Percentiles rank a stretch among this genome's conserved stretches.
Evolutionary conservation across 148 eudicot genomes (phyloP).

Genomic region (Rhododendron molle): DNA sequence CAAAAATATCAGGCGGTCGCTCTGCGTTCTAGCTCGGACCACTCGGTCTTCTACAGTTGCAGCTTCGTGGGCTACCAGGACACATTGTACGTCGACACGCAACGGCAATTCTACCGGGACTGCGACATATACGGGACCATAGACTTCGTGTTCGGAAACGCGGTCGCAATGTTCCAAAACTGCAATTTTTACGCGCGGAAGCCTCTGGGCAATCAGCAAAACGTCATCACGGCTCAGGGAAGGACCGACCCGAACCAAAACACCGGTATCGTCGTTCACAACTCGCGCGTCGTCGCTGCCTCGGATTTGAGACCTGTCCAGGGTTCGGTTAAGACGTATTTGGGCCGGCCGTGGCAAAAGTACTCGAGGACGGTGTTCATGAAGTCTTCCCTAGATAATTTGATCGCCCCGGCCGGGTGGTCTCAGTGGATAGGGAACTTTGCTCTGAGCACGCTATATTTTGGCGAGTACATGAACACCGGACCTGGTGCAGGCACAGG

Average conservation of each 20-base stretch:
- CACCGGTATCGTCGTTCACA: constrained; percentile 21
- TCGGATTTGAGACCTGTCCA: constrained; percentile 16
- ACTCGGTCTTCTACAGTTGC: constrained; percentile 27
- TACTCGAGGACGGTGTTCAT: constrained; percentile 47
- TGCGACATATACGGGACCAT: constrained; percentile 24
- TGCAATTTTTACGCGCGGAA: constrained; percentile 19
- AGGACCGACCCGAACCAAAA: constrained; percentile 18
- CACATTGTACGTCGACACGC: constrained; percentile 19
- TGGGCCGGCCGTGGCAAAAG: constrained; percentile 50
- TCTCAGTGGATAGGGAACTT: constrained; percentile 41
- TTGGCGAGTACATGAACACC: constrained; percentile 50
- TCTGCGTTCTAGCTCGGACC: constrained; percentile 22
- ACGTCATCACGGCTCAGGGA: constrained; percentile 21
- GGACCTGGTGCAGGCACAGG: constrained; percentile 47
- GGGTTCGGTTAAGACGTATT: constrained; percentile 24
- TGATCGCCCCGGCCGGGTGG: constrained; percentile 44
- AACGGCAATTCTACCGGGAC: constrained; percentile 22
- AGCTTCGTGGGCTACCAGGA: constrained; percentile 33
- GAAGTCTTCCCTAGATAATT: constrained; percentile 30
- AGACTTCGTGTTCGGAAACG: constrained; percentile 18
- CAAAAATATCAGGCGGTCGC: constrained; percentile 30
- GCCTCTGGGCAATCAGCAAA: constrained; percentile 18
- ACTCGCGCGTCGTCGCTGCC: constrained; percentile 12
- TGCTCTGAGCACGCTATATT: constrained; percentile 42
- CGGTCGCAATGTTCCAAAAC: constrained; percentile 9